A percentile compares a stretch with the other conserved stretches of the same genome.
Evolutionary conservation across 2,329 filamentous ascomycete species (phyloP).

Genomic region (Pyrenochaeta sp.): DNA sequence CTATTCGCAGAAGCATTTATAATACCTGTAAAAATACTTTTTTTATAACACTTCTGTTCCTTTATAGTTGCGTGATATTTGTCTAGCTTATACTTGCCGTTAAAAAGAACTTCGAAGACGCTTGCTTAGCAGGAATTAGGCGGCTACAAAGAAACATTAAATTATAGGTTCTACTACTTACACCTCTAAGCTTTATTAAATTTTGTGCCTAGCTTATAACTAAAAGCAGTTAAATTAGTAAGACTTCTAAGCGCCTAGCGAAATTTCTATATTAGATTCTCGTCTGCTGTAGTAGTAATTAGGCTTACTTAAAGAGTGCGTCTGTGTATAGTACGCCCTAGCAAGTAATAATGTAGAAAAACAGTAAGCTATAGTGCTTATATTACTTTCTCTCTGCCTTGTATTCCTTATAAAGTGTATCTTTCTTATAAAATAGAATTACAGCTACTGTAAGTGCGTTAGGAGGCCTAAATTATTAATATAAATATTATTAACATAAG

Average conservation of each 20-base stretch:
- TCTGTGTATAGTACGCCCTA: slow-evolving; percentile 2
- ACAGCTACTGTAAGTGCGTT: neutral
- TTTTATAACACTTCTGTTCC: too few relatives aligned
- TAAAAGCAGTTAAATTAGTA: slow-evolving; percentile 6
- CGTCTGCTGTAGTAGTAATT: neutral
- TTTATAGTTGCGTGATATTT: too few relatives aligned
- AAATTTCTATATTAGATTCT: slow-evolving; percentile 1
- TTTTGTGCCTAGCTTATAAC: slow-evolving; percentile 4
- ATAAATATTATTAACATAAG: neutral
- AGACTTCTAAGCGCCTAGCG: slow-evolving; percentile 5
- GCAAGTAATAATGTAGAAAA: neutral
- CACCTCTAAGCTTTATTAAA: slow-evolving; percentile 3
- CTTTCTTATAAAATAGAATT: neutral
- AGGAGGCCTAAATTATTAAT: neutral
- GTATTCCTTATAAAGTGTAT: slow-evolving; percentile 4
- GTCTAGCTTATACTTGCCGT: too few relatives aligned
- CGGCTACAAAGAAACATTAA: too few relatives aligned
- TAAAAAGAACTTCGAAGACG: too few relatives aligned
- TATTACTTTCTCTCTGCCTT: slow-evolving; percentile 1
- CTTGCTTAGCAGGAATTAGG: too few relatives aligned
- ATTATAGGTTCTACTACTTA: slow-evolving; percentile 5
- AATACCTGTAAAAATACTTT: too few relatives aligned
- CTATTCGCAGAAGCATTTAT: too few relatives aligned
- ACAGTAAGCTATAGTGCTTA: neutral
- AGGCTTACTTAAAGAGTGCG: slow-evolving; percentile 3